Evolutionary conservation across 2,329 filamentous ascomycete species (phyloP).

Genomic region (Beauveria medogensis): DNA sequence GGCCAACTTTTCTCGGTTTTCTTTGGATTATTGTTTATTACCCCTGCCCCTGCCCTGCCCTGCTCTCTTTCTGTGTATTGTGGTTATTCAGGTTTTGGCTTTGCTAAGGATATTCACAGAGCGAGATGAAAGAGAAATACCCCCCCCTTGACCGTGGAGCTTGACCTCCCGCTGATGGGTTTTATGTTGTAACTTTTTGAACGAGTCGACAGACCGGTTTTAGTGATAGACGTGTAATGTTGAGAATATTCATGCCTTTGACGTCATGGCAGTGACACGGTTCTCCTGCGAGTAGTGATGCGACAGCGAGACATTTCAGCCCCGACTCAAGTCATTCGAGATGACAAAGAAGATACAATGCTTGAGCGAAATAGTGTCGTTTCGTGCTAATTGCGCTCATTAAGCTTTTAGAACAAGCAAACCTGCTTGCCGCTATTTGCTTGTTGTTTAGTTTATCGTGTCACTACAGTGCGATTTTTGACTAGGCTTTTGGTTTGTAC

Average conservation of each 20-base stretch:
- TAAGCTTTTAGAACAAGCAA: no score
- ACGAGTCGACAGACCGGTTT: neutral
- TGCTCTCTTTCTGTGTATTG: slow-evolving; percentile 8
- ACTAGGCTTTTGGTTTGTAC: no score
- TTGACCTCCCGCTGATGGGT: neutral
- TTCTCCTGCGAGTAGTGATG: no score
- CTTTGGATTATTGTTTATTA: slow-evolving; percentile 10
- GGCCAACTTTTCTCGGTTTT: slow-evolving; percentile 8
- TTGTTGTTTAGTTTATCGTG: no score
- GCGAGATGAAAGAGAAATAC: slow-evolving; percentile 11
- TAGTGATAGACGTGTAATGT: neutral
- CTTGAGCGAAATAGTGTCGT: no score
- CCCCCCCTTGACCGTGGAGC: slow-evolving; percentile 1
- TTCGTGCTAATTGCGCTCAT: no score
- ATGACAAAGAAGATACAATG: no score
- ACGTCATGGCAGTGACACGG: no score
- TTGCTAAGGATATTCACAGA: slow-evolving; percentile 10
- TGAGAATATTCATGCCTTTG: neutral
- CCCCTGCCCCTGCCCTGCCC: neutral
- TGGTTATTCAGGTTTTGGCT: slow-evolving; percentile 4
- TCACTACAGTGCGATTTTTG: no score
- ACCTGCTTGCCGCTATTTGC: no score
- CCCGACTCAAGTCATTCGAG: no score
- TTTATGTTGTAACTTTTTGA: neutral
- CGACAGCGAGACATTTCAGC: no score